Evolutionary conservation across 179 eudicot genomes (phyloP), one percentile per base, ranked within the genome.

Genomic region (Sideroxylon spinosum): DNA sequence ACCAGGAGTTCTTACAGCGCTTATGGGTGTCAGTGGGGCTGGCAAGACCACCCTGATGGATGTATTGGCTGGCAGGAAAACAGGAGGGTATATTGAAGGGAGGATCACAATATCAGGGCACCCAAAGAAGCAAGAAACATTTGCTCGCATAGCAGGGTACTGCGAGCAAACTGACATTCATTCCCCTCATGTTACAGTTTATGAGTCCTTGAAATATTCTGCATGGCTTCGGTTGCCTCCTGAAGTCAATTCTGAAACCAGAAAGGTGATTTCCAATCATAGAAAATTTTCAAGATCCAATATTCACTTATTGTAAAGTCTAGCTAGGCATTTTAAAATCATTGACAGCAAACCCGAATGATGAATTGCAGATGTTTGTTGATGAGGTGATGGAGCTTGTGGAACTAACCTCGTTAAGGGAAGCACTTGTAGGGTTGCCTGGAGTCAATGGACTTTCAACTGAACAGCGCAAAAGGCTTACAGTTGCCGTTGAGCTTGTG

Each of bases 41-140:
- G 94, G 97, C 50, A 92, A 92, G 85, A 92, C 97, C 29, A 92
- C 97, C 8, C 84, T 90, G 19, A 89, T 92, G 97, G 97, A 92
- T 80, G 97, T 92, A 50, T 82, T 92, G 78, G 91, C 97, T 0
- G 97, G 97, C 56, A 82, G 93, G 49, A 92, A 92, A 89, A 92
- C 93, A 1, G 92, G 91, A 67, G 97, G 97, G 69, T 90, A 92
- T 76, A 86, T 90, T 4, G 91, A 89, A 7, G 97, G 97, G 73
- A 85, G 78, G n/a, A 86, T 90, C 81, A 90, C 81, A 48, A 92
- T 92, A 26, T 92, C 93, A 0, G 97, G 97, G 46, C 89, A 89
- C 79, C 91, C 86, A 17, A 92, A 92, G 81, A 90, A 89, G 68
- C 97, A 92, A 82, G 89, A 90, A 78, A 92, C 97, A 9, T 92